These are phyloP conservation scores for Sugiyamaella lignohabitans DNA, from an alignment of 805 yeast species.

Conservation along the genomic window DNA sequence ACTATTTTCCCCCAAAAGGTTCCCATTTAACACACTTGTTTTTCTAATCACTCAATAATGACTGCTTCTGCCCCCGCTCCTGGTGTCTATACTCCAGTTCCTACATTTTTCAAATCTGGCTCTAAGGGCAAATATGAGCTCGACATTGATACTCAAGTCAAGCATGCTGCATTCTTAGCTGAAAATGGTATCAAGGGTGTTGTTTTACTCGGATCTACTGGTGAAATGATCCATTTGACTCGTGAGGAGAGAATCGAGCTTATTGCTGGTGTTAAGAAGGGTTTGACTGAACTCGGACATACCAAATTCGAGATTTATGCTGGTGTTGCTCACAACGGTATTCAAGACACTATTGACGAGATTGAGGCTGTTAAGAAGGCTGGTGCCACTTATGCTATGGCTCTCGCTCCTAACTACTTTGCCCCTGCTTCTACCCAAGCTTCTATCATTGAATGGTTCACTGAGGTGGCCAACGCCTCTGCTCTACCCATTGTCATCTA, in stretches of 20 bases:
- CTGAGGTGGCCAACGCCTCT: slow-evolving; percentile 39
- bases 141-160: slow-evolving; percentile 41
- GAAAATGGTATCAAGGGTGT: slow-evolving; percentile 43
- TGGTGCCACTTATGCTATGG: slow-evolving; percentile 28
- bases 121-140: slow-evolving; percentile 29
- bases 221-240: slow-evolving; percentile 48
- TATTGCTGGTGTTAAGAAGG: slow-evolving; percentile 27
- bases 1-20: too few species aligned
- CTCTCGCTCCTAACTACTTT: slow-evolving; percentile 44
- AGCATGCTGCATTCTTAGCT: slow-evolving; percentile 40
- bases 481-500: slow-evolving; percentile 41
- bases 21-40: too few species aligned
- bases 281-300: slow-evolving; percentile 33
- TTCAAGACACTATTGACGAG: slow-evolving; percentile 39
- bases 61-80: slow-evolving; percentile 19
- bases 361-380: slow-evolving; percentile 25
- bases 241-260: slow-evolving; percentile 37
- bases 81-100: slow-evolving; percentile 46
- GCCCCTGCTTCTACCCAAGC: slow-evolving; percentile 41
- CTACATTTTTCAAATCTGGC: slow-evolving; percentile 46
- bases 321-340: slow-evolving; percentile 44
- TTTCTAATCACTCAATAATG: slow-evolving; percentile 12
- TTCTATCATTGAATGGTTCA: slow-evolving; percentile 42
- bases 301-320: slow-evolving; percentile 40
- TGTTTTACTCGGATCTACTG: slow-evolving; percentile 49